Base-by-base conservation (phyloP, 441 rosid species). In the Croton setiger region DNA sequence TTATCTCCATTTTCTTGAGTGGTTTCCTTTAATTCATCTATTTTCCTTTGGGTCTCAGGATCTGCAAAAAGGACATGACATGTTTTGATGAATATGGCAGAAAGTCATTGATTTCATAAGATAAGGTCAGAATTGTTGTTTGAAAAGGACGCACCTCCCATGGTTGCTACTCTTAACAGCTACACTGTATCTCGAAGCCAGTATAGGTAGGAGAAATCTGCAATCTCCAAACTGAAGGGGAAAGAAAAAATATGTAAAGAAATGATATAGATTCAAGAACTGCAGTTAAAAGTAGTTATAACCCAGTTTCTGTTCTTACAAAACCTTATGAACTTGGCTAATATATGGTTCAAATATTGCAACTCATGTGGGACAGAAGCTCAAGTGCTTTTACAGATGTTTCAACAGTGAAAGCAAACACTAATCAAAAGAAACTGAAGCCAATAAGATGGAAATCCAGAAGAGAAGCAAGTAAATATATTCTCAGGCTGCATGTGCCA, bases 11-110 rank as follows among this genome's bases (percentile, higher is more conserved):
- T 72, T 18, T 18, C 72, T 45, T 36, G 35, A 61, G 27, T 23
- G 57, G 44, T 56, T 62, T 57, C 14, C 75, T 70, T 64, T 33
- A 37, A 44, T 23, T 55, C 62, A 77, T 76, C 67, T 37, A 61
- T 70, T 12, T 52, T 70, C 4, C 57, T 60, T 60, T 71, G 75
- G 49, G 67, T 33, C 63, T 72, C 44, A 62, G 63, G 55, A 58
- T 62, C 75, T 55, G 72, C 31, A 39, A 45, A 35, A 47, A 44
- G 11, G 66, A 43, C 58, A 56, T 43, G 1, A 31, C n/a, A 67
- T 1, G 18, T 21, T 11, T 60, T 54, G n/a, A 59, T 20, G 54
- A 52, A 39, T 35, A 49, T 27, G 36, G 33, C 10, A 9, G 44
- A 8, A 5, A 63, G 21, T 45, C 31, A 14, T n/a, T 8, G 47